Percentiles rank a stretch among this genome's conserved stretches.
phyloP scores from a whole-genome alignment of 164 flowering plant genomes.

The Aristolochia fimbriata region DNA sequence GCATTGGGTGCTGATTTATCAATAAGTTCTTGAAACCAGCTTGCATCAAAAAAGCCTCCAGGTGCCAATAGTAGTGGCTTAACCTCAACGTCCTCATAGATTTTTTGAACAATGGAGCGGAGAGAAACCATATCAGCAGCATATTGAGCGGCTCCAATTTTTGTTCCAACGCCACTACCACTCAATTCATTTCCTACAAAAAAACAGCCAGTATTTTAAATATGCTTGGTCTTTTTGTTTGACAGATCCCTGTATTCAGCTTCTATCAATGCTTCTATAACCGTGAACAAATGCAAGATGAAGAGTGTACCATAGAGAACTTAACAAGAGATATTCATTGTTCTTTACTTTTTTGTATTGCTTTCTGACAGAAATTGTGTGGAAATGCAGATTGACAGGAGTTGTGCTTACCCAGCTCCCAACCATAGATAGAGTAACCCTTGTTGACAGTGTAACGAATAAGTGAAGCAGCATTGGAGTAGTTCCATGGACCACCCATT shows the following conservation, averaged over 20 bases:
- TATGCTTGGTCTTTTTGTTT: background rate
- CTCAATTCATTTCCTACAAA: conserved; percentile 60
- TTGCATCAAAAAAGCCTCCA: conserved; percentile 55
- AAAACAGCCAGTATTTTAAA: background rate
- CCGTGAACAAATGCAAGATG: too few species aligned
- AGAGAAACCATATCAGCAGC: conserved; percentile 36
- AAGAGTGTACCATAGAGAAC: too few species aligned
- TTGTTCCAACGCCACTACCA: conserved; percentile 58
- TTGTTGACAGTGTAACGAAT: conserved; percentile 56
- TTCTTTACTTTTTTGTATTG: too few species aligned
- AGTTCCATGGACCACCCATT: conserved; percentile 65
- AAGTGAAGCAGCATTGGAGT: conserved; percentile 53
- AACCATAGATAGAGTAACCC: conserved; percentile 54
- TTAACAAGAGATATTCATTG: too few species aligned
- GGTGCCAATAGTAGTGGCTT: conserved; percentile 57
- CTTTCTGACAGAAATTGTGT: too few species aligned
- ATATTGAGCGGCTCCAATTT: conserved; percentile 48
- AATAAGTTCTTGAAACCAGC: conserved; percentile 45
- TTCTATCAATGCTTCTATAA: too few species aligned
- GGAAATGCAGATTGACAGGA: background rate
- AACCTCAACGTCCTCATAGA: conserved; percentile 23
- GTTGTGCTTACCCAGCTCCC: conserved; percentile 75
- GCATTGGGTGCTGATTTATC: conserved; percentile 20
- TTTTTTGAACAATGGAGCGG: conserved; percentile 26
- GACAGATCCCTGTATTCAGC: background rate